These are phyloP conservation scores for Bipolaris gigantea DNA, from an alignment of 2,329 filamentous ascomycete species.

Conservation along the genomic window DNA sequence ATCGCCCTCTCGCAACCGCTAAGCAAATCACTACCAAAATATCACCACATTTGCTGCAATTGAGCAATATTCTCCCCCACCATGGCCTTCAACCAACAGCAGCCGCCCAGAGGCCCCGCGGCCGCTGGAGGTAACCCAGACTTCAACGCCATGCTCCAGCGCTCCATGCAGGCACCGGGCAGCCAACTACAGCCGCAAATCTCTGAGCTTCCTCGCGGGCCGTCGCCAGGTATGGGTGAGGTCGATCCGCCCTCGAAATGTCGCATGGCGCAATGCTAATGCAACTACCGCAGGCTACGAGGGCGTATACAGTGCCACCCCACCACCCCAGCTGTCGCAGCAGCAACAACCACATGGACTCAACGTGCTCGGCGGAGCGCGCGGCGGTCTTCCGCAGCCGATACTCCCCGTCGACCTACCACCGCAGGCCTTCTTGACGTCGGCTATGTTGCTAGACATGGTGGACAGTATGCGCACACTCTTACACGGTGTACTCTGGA, in stretches of 20 bases:
- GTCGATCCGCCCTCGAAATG: neutral
- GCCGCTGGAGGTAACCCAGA: slow-evolving; percentile 34
- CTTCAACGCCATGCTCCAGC: slow-evolving; percentile 45
- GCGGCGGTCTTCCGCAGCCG: slow-evolving; percentile 25
- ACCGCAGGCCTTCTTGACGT: slow-evolving; percentile 98
- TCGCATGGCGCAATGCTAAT: slow-evolving; percentile 19
- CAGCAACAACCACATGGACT: slow-evolving; percentile 48
- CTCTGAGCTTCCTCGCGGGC: slow-evolving; percentile 29
- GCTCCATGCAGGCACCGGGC: slow-evolving; percentile 36
- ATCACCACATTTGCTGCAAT: slow-evolving; percentile 4
- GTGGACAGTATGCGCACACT: slow-evolving; percentile 73
- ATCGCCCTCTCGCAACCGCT: slow-evolving; percentile 26
- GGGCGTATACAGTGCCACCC: slow-evolving; percentile 44
- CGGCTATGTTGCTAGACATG: slow-evolving; percentile 90
- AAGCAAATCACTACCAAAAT: slow-evolving; percentile 5
- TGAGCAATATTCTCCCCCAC: slow-evolving; percentile 1
- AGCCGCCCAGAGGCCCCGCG: slow-evolving; percentile 35
- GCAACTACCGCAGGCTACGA: slow-evolving; percentile 33
- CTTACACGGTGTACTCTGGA: slow-evolving; percentile 1
- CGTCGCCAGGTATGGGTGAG: slow-evolving; percentile 33
- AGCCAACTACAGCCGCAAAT: slow-evolving; percentile 25
- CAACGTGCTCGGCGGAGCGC: slow-evolving; percentile 35
- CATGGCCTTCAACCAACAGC: slow-evolving; percentile 36
- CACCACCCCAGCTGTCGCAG: slow-evolving; percentile 47
- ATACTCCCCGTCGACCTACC: slow-evolving; percentile 56